These are phyloP conservation scores for Solanum corneliomulleri DNA, from an alignment of 257 asterid genomes.

Conservation along the genomic window DNA sequence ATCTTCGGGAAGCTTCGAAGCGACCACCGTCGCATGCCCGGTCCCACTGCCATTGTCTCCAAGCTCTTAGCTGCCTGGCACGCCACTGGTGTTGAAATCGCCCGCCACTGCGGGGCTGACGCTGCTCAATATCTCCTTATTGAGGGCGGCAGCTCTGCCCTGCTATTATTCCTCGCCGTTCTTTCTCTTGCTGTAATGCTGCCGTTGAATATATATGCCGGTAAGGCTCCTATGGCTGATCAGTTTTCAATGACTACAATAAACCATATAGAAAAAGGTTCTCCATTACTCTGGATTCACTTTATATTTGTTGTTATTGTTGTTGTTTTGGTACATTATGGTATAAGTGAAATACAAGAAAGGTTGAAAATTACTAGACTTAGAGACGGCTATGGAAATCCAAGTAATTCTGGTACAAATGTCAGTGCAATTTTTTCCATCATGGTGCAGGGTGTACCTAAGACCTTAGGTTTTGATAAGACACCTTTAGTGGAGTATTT, in stretches of 20 bases:
- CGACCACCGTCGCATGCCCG: conserved; percentile 95
- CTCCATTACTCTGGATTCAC: conserved; percentile 89
- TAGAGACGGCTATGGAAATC: conserved; percentile 78
- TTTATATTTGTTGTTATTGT: conserved; percentile 71
- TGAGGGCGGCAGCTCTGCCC: conserved; percentile 83
- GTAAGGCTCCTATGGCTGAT: conserved; percentile 59
- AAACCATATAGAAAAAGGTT: conserved; percentile 73
- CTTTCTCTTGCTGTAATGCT: conserved; percentile 55
- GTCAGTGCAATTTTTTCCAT: conserved; percentile 76
- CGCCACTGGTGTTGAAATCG: conserved; percentile 87
- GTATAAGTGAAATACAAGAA: conserved; percentile 58
- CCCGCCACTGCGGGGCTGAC: conserved; percentile 93
- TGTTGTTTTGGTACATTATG: conserved; percentile 65
- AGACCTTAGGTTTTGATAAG: conserved; percentile 62
- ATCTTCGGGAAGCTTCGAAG: conserved; percentile 86
- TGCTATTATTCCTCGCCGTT: conserved; percentile 54
- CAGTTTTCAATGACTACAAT: conserved; percentile 86
- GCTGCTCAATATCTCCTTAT: conserved; percentile 88
- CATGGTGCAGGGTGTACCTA: conserved; percentile 86
- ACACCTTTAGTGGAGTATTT: conserved; percentile 74
- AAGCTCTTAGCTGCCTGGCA: conserved; percentile 98
- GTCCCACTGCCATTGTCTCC: conserved; percentile 66
- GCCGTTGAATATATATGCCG: conserved; percentile 73
- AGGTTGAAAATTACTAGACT: conserved; percentile 71
- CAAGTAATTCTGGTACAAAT: conserved; percentile 49